Evolutionary conservation across 257 asterid species (phyloP).

Genomic region (Solanum acaule): DNA sequence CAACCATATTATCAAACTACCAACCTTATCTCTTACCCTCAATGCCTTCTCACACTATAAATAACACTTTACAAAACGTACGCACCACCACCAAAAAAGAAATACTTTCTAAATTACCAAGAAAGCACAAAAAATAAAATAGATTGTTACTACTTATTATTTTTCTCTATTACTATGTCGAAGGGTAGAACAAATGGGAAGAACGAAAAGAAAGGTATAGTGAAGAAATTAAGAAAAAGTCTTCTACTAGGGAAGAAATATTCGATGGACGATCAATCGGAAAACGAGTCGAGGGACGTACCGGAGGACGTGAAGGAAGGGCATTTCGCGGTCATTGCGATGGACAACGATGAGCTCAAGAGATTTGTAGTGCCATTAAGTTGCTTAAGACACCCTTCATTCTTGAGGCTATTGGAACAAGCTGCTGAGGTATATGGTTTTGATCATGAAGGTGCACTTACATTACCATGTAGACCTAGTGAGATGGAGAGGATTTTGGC

Average conservation of each 20-base stretch:
- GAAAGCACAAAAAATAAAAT: background rate
- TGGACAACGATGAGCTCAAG: constrained; percentile 11
- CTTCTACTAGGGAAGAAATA: constrained; percentile 25
- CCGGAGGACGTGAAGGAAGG: constrained; percentile 52
- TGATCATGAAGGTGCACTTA: constrained; percentile 26
- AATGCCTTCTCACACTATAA: constrained; percentile 1
- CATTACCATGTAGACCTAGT: constrained; percentile 28
- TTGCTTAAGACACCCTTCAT: constrained; percentile 20
- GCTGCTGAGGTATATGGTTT: constrained; percentile 44
- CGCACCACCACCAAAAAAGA: background rate
- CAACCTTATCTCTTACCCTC: constrained; percentile 4
- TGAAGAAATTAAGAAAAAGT: constrained; percentile 44
- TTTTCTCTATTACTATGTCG: background rate
- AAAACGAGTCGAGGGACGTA: constrained; percentile 12
- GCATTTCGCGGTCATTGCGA: constrained; percentile 32
- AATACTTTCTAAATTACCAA: background rate
- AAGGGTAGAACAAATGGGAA: constrained; percentile 10
- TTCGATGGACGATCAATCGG: background rate
- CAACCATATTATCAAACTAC: background rate
- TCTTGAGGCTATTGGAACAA: constrained; percentile 25
- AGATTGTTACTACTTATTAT: background rate
- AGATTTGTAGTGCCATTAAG: constrained; percentile 26
- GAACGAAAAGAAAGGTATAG: constrained; percentile 24
- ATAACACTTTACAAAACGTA: background rate
- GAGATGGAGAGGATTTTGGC: constrained; percentile 21